Evolutionary conservation across 352 stramenopile species (phyloP).

Genomic region (Globisporangium ultimum): DNA sequence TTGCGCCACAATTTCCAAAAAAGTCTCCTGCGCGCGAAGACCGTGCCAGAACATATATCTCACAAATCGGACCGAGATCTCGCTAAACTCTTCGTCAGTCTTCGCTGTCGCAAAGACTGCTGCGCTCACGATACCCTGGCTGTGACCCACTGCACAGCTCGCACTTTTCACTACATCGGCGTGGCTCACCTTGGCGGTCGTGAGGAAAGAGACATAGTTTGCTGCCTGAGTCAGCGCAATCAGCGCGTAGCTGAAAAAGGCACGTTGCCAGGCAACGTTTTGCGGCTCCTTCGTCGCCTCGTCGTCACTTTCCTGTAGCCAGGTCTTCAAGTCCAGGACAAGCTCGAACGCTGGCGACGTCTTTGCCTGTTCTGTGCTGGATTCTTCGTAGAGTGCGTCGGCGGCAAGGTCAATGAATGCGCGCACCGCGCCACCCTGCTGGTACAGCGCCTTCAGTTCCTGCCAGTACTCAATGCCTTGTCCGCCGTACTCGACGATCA

Average conservation of each 20-base stretch:
- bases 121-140: conserved; percentile 75
- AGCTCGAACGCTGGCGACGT: conserved; percentile 50
- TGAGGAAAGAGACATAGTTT: conserved; percentile 75
- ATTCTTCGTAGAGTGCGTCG: conserved; percentile 50
- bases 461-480: conserved; percentile 67
- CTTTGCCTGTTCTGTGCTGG: conserved; percentile 28
- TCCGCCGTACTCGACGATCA: conserved; percentile 64
- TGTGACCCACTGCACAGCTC: conserved; percentile 56
- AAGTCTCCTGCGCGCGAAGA: conserved; percentile 65
- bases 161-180: conserved; percentile 50
- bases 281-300: conserved; percentile 4
- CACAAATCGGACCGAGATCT: conserved; percentile 41
- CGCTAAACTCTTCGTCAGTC: conserved; percentile 44
- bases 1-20: conserved; percentile 23
- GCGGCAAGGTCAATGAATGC: conserved; percentile 43
- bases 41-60: conserved; percentile 86
- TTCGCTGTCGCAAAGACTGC: conserved; percentile 60
- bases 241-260: conserved; percentile 77
- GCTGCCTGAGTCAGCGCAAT: conserved; percentile 70
- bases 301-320: conserved; percentile 33
- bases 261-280: conserved; percentile 25
- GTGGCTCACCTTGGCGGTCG: conserved; percentile 45
- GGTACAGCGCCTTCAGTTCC: conserved; percentile 53
- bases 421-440: conserved; percentile 21
- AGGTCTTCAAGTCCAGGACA: conserved; percentile 43